Percentiles rank a stretch among this genome's conserved stretches.
These are phyloP conservation scores for Nothopassalora personata DNA, from an alignment of 2,329 filamentous ascomycete genomes.

Conservation along the genomic window DNA sequence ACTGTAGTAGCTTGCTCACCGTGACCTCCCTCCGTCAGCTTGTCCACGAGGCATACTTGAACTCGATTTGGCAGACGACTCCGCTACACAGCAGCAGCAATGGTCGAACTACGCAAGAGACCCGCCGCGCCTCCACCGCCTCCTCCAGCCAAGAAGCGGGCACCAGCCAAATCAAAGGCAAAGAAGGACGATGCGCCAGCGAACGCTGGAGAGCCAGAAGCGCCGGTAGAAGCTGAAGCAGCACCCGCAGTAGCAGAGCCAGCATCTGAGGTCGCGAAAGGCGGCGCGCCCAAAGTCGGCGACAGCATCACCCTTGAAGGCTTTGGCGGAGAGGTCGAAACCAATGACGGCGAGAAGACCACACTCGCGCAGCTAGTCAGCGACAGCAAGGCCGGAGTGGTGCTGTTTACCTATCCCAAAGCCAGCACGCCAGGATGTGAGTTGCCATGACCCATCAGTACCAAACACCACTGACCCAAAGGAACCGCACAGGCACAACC, in stretches of 20 bases:
- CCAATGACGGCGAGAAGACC: constrained; percentile 74
- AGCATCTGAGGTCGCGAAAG: constrained; percentile 10
- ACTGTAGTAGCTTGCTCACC: neutral
- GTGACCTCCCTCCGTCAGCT: neutral
- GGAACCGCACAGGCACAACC: constrained; percentile 64
- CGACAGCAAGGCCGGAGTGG: constrained; percentile 76
- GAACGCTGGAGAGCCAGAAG: constrained; percentile 35
- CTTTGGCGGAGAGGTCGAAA: constrained; percentile 69
- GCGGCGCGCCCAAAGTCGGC: constrained; percentile 36
- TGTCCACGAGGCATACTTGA: neutral
- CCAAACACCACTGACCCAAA: neutral
- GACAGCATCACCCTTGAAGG: constrained; percentile 49
- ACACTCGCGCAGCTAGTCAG: constrained; percentile 76
- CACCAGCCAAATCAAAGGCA: constrained; percentile 33
- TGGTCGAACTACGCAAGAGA: constrained; percentile 60
- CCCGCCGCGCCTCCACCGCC: constrained; percentile 50
- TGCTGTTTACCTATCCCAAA: constrained; percentile 92
- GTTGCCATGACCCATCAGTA: constrained; percentile 33
- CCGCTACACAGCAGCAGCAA: constrained; percentile 16
- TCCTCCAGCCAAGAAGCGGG: constrained; percentile 42
- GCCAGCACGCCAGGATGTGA: constrained; percentile 92
- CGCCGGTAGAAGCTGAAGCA: constrained; percentile 29
- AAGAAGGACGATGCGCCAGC: constrained; percentile 22
- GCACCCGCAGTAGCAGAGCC: constrained; percentile 28
- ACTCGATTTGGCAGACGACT: neutral